These are phyloP conservation scores for Trypanosoma conorhini DNA, from an alignment of 208 protist species.

Conservation along the genomic window DNA sequence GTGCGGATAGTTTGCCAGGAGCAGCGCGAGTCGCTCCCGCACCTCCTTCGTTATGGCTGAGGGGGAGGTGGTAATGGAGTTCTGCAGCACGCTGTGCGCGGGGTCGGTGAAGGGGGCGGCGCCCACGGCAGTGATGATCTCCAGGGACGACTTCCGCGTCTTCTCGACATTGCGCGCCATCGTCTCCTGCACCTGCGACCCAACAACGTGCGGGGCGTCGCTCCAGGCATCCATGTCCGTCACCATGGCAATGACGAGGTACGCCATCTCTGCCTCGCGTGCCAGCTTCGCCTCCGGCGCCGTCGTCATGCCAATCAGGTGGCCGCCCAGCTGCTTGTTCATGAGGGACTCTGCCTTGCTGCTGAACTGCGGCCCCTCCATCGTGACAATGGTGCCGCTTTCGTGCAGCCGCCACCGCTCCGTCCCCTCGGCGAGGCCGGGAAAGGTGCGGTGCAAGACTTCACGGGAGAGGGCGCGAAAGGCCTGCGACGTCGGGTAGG, in stretches of 20 bases:
- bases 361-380: slow-evolving; percentile 93
- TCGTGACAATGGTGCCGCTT: slow-evolving; percentile 78
- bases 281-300: slow-evolving; percentile 90
- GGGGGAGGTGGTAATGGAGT: slow-evolving; percentile 54
- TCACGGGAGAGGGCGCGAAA: slow-evolving; percentile 44
- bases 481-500: slow-evolving; percentile 64
- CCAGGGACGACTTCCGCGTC: slow-evolving; percentile 54
- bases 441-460: slow-evolving; percentile 43
- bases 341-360: slow-evolving; percentile 82
- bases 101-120: slow-evolving; percentile 42
- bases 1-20: slow-evolving; percentile 67
- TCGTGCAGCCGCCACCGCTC: slow-evolving; percentile 51
- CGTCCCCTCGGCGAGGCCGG: slow-evolving; percentile 11
- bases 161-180: slow-evolving; percentile 68
- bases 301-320: slow-evolving; percentile 94
- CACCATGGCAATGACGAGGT: slow-evolving; percentile 85
- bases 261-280: slow-evolving; percentile 91
- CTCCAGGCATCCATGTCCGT: slow-evolving; percentile 96
- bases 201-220: slow-evolving; percentile 76
- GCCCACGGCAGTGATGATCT: slow-evolving; percentile 45
- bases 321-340: slow-evolving; percentile 74
- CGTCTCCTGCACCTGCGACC: slow-evolving; percentile 48
- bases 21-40: slow-evolving; percentile 46
- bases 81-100: slow-evolving; percentile 54
- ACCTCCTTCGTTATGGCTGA: slow-evolving; percentile 43